Evolutionary conservation across 192 early-diverging fungal genomes (phyloP).

Genomic region (Linnemannia zychae): DNA sequence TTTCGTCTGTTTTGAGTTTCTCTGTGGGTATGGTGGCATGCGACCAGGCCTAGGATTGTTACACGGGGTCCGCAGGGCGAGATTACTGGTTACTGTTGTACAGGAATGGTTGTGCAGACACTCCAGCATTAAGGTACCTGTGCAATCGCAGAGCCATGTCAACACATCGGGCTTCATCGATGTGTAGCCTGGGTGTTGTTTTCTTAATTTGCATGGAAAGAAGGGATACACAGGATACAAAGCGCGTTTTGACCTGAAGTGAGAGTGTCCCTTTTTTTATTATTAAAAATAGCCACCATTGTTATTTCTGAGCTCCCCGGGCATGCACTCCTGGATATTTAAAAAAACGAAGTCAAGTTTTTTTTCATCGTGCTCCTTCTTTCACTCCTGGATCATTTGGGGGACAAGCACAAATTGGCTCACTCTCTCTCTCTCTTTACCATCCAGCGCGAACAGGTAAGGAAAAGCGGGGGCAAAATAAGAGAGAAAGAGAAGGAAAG

Average conservation of each 20-base stretch:
- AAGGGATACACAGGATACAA: neutral
- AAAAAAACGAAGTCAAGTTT: neutral
- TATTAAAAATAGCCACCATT: neutral
- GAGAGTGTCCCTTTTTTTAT: neutral
- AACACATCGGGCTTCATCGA: neutral
- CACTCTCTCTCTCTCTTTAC: too few species aligned
- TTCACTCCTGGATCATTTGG: too few species aligned
- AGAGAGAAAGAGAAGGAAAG: too few species aligned
- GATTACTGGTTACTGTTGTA: too few species aligned
- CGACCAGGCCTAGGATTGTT: neutral
- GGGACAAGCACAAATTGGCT: too few species aligned
- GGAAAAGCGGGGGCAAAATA: too few species aligned
- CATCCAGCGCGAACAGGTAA: too few species aligned
- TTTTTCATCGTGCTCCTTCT: too few species aligned
- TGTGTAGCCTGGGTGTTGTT: neutral
- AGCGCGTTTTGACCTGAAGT: slow-evolving; percentile 1
- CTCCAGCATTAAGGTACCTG: neutral
- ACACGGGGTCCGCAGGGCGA: neutral
- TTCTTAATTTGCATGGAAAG: neutral
- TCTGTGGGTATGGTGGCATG: neutral
- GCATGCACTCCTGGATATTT: neutral
- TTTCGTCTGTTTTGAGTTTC: neutral
- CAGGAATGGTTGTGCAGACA: neutral
- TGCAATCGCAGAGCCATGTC: neutral
- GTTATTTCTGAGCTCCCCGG: neutral